These are phyloP conservation scores for Dictyostelium discoideum DNA, from an alignment of 78 protist species.

Conservation along the genomic window DNA sequence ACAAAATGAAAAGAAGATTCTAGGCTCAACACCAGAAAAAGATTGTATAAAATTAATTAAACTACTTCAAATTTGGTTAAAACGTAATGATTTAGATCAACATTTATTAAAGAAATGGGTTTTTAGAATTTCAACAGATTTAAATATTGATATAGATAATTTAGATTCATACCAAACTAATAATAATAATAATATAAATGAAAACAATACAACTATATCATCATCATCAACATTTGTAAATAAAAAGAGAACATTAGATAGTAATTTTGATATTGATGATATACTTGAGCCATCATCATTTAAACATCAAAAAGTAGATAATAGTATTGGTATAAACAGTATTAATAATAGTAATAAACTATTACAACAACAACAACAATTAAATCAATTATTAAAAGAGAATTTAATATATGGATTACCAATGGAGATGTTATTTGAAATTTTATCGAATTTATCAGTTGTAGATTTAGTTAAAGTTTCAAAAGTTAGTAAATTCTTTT, in stretches of 20 bases:
- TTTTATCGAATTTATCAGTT: background rate
- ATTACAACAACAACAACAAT: background rate
- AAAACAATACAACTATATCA: background rate
- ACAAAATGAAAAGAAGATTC: conserved; percentile 1
- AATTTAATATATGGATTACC: background rate
- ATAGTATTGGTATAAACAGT: background rate
- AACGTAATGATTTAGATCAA: background rate
- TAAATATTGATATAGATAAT: background rate
- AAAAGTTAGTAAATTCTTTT: background rate
- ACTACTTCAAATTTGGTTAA: background rate
- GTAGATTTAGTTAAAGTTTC: background rate
- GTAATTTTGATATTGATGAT: conserved; percentile 8
- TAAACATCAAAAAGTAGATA: background rate
- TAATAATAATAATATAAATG: background rate
- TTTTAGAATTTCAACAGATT: background rate
- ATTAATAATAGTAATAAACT: background rate
- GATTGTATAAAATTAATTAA: background rate
- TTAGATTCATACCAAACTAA: background rate
- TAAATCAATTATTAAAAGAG: background rate
- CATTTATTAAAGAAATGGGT: background rate
- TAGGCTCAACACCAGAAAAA: background rate
- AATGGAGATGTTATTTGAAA: background rate
- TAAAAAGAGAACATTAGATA: background rate
- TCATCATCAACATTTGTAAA: background rate
- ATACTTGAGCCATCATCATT: background rate